Conservation (phyloP, 2,329 filamentous ascomycete species). For the Venturia asperata region DNA sequence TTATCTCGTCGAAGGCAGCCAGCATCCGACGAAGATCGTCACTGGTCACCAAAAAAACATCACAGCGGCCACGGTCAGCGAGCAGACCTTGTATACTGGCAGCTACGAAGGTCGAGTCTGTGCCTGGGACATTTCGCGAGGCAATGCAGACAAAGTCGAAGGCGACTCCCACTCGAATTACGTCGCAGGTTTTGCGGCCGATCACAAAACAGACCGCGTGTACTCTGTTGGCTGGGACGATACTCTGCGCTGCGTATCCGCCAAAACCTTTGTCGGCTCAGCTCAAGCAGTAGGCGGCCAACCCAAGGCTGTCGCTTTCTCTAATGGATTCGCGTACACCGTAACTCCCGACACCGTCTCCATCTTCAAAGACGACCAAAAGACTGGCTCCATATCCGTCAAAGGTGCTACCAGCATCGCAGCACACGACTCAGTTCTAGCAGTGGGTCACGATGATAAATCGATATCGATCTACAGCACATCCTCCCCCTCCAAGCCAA, state of each 20-base stretch:
- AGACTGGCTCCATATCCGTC: constrained; percentile 54
- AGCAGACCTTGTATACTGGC: constrained; percentile 71
- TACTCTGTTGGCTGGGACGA: constrained; percentile 95
- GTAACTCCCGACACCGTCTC: constrained; percentile 51
- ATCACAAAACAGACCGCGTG: constrained; percentile 44
- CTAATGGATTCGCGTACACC: constrained; percentile 42
- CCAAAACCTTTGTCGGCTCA: constrained; percentile 67
- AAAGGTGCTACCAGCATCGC: constrained; percentile 64
- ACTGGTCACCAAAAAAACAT: constrained; percentile 89
- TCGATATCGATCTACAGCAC: constrained; percentile 66
- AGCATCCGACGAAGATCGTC: constrained; percentile 62
- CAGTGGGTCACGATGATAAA: constrained; percentile 69
- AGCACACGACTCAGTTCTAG: constrained; percentile 59
- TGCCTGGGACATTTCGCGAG: constrained; percentile 70
- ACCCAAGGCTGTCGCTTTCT: constrained; percentile 64
- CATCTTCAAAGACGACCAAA: constrained; percentile 47
- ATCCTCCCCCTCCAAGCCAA: constrained; percentile 47
- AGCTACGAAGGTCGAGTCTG: constrained; percentile 86
- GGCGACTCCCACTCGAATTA: constrained; percentile 82
- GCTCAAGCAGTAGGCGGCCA: constrained; percentile 65
- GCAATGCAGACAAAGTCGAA: constrained; percentile 63
- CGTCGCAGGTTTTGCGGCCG: constrained; percentile 63
- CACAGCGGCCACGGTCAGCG: constrained; percentile 61
- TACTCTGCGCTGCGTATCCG: constrained; percentile 70
- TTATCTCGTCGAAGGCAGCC: constrained; percentile 69